These are phyloP conservation scores for Ophiocordyceps polyrhachis-furcata DNA, from an alignment of 2,329 filamentous ascomycete genomes.

Conservation along the genomic window DNA sequence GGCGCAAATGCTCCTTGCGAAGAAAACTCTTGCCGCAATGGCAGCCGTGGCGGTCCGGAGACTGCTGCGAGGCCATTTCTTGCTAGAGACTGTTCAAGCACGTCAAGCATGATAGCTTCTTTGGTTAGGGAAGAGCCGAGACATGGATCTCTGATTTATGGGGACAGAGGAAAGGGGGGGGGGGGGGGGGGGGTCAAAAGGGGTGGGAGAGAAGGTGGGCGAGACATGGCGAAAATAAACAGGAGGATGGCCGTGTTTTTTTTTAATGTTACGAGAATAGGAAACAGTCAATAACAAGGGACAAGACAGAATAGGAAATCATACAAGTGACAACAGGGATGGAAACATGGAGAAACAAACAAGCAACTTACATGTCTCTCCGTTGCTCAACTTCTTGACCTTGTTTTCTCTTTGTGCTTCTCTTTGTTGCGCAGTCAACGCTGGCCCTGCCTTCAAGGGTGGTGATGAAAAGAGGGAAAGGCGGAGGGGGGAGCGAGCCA, in stretches of 20 bases:
- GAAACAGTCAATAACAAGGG: not conserved
- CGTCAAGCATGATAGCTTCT: not conserved
- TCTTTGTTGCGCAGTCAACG: not conserved
- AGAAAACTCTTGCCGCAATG: constrained; percentile 22
- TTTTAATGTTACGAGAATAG: not conserved
- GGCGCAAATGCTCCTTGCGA: constrained; percentile 20
- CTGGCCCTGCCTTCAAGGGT: not conserved
- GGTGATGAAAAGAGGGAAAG: too few relatives aligned
- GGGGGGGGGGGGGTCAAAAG: too few relatives aligned
- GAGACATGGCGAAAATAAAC: not conserved
- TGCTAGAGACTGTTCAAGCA: not conserved
- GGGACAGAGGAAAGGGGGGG: not conserved
- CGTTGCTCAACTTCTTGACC: not conserved
- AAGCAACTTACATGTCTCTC: not conserved
- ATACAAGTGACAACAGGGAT: not conserved
- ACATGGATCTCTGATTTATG: not conserved
- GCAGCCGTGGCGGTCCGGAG: constrained; percentile 13
- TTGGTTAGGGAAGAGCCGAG: not conserved
- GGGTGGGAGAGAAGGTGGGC: not conserved
- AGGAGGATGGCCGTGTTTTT: not conserved
- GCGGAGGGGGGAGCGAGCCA: not conserved
- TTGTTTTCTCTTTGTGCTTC: not conserved
- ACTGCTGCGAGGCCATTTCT: constrained; percentile 2
- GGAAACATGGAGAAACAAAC: not conserved
- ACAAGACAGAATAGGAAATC: not conserved